Evolutionary conservation across 2,329 filamentous ascomycete species (phyloP), one percentile per base, ranked within the genome.

Genomic region (Dothideomycetes sp.): DNA sequence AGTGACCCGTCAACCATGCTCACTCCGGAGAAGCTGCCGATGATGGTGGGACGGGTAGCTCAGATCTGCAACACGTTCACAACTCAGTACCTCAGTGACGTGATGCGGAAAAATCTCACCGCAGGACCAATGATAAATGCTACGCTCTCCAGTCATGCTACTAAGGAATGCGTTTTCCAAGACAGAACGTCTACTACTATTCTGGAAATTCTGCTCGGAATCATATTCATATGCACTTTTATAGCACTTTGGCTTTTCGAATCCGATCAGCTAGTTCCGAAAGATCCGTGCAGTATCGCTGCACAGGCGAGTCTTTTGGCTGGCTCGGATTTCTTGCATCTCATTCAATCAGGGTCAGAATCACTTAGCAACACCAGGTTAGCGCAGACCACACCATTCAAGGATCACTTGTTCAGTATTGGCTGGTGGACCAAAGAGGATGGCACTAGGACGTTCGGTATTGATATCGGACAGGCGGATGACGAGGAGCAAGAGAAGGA

Each of bases 401-500:
- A 27, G 4, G 24, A 27, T 27, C 24, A 27, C 8, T 13, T 27
- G 24, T 27, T 27, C 8, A 27, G 24, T 13, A 27, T 27, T 4
- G 24, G 24, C 24, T 27, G 24, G 24, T 27, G 24, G 24, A 27
- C 24, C 4, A 4, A 29, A n/a, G 23, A 27, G 30, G 28, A 34
- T 16, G 15, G n/a, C 5, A 37, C 15, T 19, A 38, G 28, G 33
- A 44, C 6, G 13, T 24, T 15, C 9, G 30, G 18, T 17, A 43
- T 16, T 11, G 24, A 9, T 27, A 27, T 27, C 8, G 17, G 20
- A 19, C 25, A 40, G 12, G 36, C 62, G 3, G 58, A 63, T 0
- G 60, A 66, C 3, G 63, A 61, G 1, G 64, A 67, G 2, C 64
- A 65, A 1, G 59, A 63, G 0, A 66, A 53, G 19, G 48, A 50